These are phyloP conservation scores for Spinellus fusiger DNA, from an alignment of 192 early-diverging fungal genomes.

Conservation along the genomic window DNA sequence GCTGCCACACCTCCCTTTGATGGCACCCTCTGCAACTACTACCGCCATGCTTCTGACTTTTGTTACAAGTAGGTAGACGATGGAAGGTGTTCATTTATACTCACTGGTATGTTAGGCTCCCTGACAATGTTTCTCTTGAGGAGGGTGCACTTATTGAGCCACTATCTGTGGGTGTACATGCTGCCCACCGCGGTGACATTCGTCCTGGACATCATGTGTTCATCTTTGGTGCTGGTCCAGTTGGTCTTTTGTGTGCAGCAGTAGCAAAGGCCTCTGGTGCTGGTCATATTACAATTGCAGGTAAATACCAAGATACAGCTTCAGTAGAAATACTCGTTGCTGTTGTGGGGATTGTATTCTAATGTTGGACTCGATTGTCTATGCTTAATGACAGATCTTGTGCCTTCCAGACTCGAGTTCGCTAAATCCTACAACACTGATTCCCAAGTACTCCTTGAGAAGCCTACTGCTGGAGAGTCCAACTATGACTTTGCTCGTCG, in stretches of 20 bases:
- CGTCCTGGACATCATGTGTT: slow-evolving; percentile 31
- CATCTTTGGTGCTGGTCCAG: slow-evolving; percentile 43
- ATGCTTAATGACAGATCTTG: slow-evolving; percentile 26
- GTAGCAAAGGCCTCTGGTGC: slow-evolving; percentile 39
- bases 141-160: slow-evolving; percentile 43
- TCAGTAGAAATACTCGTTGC: too few species aligned
- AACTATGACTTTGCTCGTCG: slow-evolving; percentile 31
- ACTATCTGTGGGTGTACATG: slow-evolving; percentile 37
- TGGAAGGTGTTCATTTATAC: background rate
- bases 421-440: slow-evolving; percentile 36
- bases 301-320: slow-evolving; percentile 15
- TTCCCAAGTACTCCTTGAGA: slow-evolving; percentile 14
- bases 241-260: slow-evolving; percentile 36
- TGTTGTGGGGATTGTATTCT: background rate
- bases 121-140: slow-evolving; percentile 31
- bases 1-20: slow-evolving; percentile 41
- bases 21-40: slow-evolving; percentile 40
- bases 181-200: slow-evolving; percentile 27
- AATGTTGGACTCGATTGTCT: background rate
- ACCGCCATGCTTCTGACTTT: slow-evolving; percentile 36
- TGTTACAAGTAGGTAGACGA: slow-evolving; percentile 26
- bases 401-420: slow-evolving; percentile 26
- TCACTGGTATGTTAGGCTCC: slow-evolving; percentile 14
- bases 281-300: slow-evolving; percentile 31
- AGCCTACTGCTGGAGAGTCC: slow-evolving; percentile 15